Conservation (phyloP, 805 yeast species). For the Candida xyloterini region DNA sequence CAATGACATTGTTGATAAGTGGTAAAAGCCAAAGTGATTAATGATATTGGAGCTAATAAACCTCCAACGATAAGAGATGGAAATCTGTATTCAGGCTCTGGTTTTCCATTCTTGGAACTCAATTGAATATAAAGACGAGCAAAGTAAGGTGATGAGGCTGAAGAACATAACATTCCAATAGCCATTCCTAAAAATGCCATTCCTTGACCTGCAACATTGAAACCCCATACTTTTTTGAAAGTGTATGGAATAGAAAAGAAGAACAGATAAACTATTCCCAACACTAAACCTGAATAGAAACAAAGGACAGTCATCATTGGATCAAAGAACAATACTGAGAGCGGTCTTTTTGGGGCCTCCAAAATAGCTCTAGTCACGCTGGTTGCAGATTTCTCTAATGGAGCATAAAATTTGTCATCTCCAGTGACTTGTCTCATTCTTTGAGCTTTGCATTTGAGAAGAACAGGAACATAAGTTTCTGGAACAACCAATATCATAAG, state of each 20-base stretch:
- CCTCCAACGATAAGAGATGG: slow-evolving; percentile 60
- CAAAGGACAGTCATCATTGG: slow-evolving; percentile 56
- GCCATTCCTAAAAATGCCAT: slow-evolving; percentile 61
- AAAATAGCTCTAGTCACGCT: slow-evolving; percentile 38
- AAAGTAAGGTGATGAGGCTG: slow-evolving; percentile 32
- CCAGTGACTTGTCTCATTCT: slow-evolving; percentile 44
- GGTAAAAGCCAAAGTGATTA: slow-evolving; percentile 61
- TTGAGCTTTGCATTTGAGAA: slow-evolving; percentile 50
- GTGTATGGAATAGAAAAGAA: slow-evolving; percentile 66
- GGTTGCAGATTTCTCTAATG: slow-evolving; percentile 38
- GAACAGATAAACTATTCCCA: slow-evolving; percentile 62
- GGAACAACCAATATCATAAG: slow-evolving; percentile 29
- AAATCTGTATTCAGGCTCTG: slow-evolving; percentile 56
- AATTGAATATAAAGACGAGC: slow-evolving; percentile 34
- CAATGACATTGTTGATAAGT: slow-evolving; percentile 49
- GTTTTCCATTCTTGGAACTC: slow-evolving; percentile 38
- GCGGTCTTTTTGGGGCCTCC: slow-evolving; percentile 50
- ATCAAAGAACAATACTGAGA: slow-evolving; percentile 45
- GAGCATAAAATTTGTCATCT: slow-evolving; percentile 38
- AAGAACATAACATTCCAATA: slow-evolving; percentile 48
- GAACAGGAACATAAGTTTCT: slow-evolving; percentile 50
- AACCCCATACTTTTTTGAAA: slow-evolving; percentile 50
- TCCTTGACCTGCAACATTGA: slow-evolving; percentile 54
- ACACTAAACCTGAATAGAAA: slow-evolving; percentile 52
- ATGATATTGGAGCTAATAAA: slow-evolving; percentile 47